Base-by-base conservation (phyloP, 148 eudicot genomes). In the Fallopia convolvulus region DNA sequence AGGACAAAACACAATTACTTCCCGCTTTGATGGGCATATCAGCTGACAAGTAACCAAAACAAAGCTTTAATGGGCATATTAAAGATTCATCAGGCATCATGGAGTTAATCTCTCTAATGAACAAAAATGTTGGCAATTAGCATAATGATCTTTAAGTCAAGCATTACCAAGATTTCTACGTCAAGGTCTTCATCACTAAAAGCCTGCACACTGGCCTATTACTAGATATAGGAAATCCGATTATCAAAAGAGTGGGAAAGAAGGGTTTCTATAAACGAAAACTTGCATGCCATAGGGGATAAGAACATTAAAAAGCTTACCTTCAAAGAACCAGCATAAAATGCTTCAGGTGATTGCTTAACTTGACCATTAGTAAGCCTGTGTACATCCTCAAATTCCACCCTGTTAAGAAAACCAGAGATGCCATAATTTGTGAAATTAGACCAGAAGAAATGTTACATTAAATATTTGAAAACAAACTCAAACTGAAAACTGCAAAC, bases 291-390 rank as follows among this genome's bases (percentile, higher is more conserved):
- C n/a, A 14, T 14, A 12, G 44, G 77, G 46, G 68, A 20, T 60
- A 52, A 20, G 41, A 9, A 0, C 11, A 14, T 13, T 15, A 60
- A 53, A 56, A 70, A 12, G 66, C 39, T 80, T 81, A 96, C 99
- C 95, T 96, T 96, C 98, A 93, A 82, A 79, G 99, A 96, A 85
- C 99, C 99, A 76, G 97, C 99, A 90, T 96, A 96, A 85, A 93
- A 96, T 75, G 87, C 91, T 88, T 96, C 99, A 56, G 89, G 83
- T 81, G 99, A 93, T 82, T 96, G 98, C 84, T 91, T 96, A 76
- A 93, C 99, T 85, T 93, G 99, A 65, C 98, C 99, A 87, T 96
- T 98, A 76, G 79, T 85, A 70, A 93, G 97, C 88, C 91, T 88
- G 82, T 88, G 92, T 78, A 96, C 94, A 79, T 91, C 99, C 82